Percentiles rank a stretch among this genome's conserved stretches.
Conservation (phyloP, 805 yeast genomes). For the Candida cerambycidarum region DNA sequence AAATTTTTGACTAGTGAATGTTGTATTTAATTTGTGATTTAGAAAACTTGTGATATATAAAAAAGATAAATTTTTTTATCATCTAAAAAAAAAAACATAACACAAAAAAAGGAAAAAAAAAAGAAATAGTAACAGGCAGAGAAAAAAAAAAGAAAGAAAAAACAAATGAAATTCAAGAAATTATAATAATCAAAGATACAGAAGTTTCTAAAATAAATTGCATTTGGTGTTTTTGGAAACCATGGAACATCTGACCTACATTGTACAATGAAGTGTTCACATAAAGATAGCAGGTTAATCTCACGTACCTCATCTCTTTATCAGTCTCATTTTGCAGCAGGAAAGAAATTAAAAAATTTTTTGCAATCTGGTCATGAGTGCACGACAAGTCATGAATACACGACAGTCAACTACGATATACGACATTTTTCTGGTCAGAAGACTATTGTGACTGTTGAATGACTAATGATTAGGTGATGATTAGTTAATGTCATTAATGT, state of each 20-base stretch:
- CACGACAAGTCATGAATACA: constrained; percentile 6
- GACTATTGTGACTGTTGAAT: constrained; percentile 4
- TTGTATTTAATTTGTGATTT: neutral
- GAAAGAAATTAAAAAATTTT: constrained; percentile 2
- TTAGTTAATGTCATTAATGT: neutral
- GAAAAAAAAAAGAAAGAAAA: constrained; percentile 1
- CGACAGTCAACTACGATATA: neutral
- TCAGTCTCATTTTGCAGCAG: constrained; percentile 8
- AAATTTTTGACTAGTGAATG: neutral
- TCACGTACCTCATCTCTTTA: constrained; percentile 8
- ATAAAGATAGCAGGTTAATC: neutral
- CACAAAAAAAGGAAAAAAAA: constrained; percentile 6
- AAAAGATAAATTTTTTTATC: constrained; percentile 6
- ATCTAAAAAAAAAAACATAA: constrained; percentile 5
- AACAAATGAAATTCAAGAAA: constrained; percentile 2
- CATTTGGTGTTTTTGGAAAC: too few species aligned
- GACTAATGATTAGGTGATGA: neutral
- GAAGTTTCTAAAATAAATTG: neutral
- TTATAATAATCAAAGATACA: neutral
- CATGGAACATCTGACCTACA: too few species aligned
- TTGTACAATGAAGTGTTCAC: neutral
- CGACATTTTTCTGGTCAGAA: constrained; percentile 5
- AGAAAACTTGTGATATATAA: constrained; percentile 3
- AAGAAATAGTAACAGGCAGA: constrained; percentile 2
- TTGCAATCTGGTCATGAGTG: constrained; percentile 7